A percentile compares a stretch with the other conserved stretches of the same genome.
Conservation (phyloP, 352 stramenopile species). For the Phytopythium kandeliae region DNA sequence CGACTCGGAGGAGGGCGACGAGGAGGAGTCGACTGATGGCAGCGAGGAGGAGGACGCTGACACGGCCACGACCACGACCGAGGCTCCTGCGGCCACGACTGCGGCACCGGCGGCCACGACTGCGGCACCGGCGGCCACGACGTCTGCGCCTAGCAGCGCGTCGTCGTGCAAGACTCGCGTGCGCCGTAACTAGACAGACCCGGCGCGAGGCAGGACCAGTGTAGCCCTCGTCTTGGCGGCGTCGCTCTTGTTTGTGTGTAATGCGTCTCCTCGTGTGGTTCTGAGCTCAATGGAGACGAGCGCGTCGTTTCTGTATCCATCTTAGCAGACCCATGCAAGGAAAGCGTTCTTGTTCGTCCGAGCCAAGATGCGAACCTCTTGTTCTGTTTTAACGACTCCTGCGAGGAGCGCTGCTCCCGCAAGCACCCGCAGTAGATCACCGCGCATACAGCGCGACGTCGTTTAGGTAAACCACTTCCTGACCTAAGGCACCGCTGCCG, state of each 20-base stretch:
- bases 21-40: not conserved
- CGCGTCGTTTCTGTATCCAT: not conserved
- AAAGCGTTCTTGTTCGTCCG: too few species aligned
- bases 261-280: not conserved
- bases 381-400: not conserved
- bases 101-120: slow-evolving; percentile 16
- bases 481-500: slow-evolving; percentile 26
- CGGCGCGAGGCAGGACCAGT: not conserved
- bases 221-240: slow-evolving; percentile 1
- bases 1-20: not conserved
- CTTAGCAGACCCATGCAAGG: not conserved
- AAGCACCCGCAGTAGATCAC: slow-evolving; percentile 8
- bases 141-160: slow-evolving; percentile 1
- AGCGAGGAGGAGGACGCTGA: not conserved
- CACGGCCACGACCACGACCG: not conserved
- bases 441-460: slow-evolving; percentile 39
- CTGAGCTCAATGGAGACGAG: not conserved
- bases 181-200: slow-evolving; percentile 14
- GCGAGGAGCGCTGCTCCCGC: not conserved
- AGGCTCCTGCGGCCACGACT: not conserved
- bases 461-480: slow-evolving; percentile 76
- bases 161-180: slow-evolving; percentile 26
- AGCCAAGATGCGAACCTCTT: too few species aligned
- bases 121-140: slow-evolving; percentile 1
- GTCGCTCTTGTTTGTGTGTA: slow-evolving; percentile 5